phyloP scores from a whole-genome alignment of 352 stramenopile genomes.

The Globisporangium radiosum region DNA sequence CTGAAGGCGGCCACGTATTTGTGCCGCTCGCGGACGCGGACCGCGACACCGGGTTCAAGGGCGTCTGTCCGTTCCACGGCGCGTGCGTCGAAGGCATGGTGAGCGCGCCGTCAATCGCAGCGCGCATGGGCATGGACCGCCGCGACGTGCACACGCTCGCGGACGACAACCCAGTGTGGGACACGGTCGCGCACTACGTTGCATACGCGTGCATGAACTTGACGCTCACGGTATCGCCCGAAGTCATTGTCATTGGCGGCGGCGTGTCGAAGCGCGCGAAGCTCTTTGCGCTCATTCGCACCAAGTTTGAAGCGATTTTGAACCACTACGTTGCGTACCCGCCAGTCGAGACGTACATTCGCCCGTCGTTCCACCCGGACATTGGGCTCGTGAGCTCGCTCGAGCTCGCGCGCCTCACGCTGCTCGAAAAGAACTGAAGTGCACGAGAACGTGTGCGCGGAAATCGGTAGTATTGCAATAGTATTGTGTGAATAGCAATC shows the following conservation, averaged over 20 bases:
- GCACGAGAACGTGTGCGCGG: background rate
- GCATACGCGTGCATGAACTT: slow-evolving; percentile 93
- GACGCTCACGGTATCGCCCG: slow-evolving; percentile 87
- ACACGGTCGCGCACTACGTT: slow-evolving; percentile 93
- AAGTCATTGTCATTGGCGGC: slow-evolving; percentile 95
- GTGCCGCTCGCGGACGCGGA: slow-evolving; percentile 68
- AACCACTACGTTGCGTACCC: slow-evolving; percentile 82
- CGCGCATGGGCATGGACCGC: slow-evolving; percentile 73
- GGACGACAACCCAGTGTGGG: slow-evolving; percentile 90
- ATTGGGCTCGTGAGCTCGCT: slow-evolving; percentile 82
- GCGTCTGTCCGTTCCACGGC: slow-evolving; percentile 87
- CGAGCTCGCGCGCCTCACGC: slow-evolving; percentile 63
- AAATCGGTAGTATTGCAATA: no score
- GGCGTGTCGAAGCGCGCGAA: slow-evolving; percentile 90
- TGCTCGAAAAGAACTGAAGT: slow-evolving; percentile 22
- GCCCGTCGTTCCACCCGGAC: slow-evolving; percentile 72
- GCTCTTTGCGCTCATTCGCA: slow-evolving; percentile 78
- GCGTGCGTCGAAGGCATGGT: slow-evolving; percentile 92
- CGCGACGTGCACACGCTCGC: slow-evolving; percentile 61
- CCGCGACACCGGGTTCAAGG: slow-evolving; percentile 70
- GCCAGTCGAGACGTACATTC: slow-evolving; percentile 68
- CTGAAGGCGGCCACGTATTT: slow-evolving; percentile 85
- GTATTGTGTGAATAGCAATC: no score
- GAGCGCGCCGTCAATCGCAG: slow-evolving; percentile 85
- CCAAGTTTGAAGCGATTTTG: slow-evolving; percentile 69